These are phyloP conservation scores for Ophiostoma sp. DNA, from an alignment of 2,329 filamentous ascomycete genomes.

Conservation along the genomic window DNA sequence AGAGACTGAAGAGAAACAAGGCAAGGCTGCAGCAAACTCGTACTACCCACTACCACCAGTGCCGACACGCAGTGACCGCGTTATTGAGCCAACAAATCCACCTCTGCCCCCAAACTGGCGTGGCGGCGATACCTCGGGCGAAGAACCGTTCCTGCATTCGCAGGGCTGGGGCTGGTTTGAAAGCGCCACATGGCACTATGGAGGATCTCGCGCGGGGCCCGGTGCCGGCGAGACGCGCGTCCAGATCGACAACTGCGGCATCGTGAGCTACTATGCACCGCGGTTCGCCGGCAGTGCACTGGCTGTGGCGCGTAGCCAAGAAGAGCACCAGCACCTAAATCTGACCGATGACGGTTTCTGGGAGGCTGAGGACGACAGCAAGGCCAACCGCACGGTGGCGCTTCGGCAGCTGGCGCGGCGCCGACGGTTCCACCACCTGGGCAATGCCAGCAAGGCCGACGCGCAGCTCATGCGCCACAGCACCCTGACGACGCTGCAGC, in stretches of 20 bases:
- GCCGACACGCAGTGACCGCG: slow-evolving; percentile 36
- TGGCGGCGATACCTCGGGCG: slow-evolving; percentile 29
- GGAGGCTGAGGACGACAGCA: slow-evolving; percentile 23
- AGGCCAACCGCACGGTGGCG: slow-evolving; percentile 27
- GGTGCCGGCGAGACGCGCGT: slow-evolving; percentile 41
- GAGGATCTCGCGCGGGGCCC: slow-evolving; percentile 35
- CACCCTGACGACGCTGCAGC: slow-evolving; percentile 32
- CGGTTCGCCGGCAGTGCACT: slow-evolving; percentile 32
- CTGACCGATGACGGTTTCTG: slow-evolving; percentile 40
- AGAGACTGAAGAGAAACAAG: neutral
- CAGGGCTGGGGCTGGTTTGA: slow-evolving; percentile 43
- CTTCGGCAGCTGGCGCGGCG: slow-evolving; percentile 36
- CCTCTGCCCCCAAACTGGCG: slow-evolving; percentile 38
- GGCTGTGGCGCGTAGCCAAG: slow-evolving; percentile 30
- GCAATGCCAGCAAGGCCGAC: slow-evolving; percentile 32
- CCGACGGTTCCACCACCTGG: slow-evolving; percentile 36
- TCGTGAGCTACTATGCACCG: slow-evolving; percentile 43
- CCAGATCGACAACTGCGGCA: slow-evolving; percentile 38
- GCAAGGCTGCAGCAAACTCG: slow-evolving; percentile 25
- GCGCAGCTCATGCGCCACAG: slow-evolving; percentile 34
- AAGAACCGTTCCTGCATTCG: slow-evolving; percentile 38
- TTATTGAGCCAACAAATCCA: slow-evolving; percentile 34
- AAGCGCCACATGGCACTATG: slow-evolving; percentile 41
- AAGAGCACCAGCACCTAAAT: slow-evolving; percentile 38
- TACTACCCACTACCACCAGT: slow-evolving; percentile 36